Conservation (phyloP, 2,329 filamentous ascomycete species). For the Coniochaeta sp. region DNA sequence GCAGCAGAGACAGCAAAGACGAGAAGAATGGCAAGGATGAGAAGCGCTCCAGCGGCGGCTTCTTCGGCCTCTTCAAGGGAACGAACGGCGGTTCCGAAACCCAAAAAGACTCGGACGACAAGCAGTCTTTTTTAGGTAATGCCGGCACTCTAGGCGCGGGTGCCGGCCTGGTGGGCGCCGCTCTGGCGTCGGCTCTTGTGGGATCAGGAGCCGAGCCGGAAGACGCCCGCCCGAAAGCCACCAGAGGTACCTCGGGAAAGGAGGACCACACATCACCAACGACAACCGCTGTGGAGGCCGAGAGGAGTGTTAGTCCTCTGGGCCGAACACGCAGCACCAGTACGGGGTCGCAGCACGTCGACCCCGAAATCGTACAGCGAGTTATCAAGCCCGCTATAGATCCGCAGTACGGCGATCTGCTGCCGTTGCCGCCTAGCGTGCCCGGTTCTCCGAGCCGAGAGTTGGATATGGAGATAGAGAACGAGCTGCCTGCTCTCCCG, state of each 20-base stretch:
- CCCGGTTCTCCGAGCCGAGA: conserved; percentile 38
- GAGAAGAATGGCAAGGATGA: conserved; percentile 6
- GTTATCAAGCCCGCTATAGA: conserved; percentile 59
- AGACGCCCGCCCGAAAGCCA: conserved; percentile 15
- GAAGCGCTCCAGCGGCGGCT: conserved; percentile 23
- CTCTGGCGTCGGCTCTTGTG: conserved; percentile 25
- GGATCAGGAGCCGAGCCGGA: conserved; percentile 9
- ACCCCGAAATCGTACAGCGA: conserved; percentile 51
- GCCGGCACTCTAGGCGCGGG: conserved; percentile 63
- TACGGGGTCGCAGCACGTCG: conserved; percentile 31
- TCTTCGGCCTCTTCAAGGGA: conserved; percentile 42
- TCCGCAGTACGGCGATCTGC: conserved; percentile 56
- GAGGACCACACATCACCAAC: not conserved
- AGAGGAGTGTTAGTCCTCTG: conserved; percentile 3
- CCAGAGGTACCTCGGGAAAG: not conserved
- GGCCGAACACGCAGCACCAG: conserved; percentile 10
- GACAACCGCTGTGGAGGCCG: not conserved
- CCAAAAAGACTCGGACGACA: conserved; percentile 26
- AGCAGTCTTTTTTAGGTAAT: conserved; percentile 65
- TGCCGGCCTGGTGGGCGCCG: conserved; percentile 54
- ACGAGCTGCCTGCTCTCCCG: conserved; percentile 46
- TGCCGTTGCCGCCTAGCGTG: conserved; percentile 55
- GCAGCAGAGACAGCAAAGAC: conserved; percentile 28
- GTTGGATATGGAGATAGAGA: conserved; percentile 19
- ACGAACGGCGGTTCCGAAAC: conserved; percentile 28